Evolutionary conservation across 306 rosid species (phyloP).

Genomic region (Glycine tomentella): DNA sequence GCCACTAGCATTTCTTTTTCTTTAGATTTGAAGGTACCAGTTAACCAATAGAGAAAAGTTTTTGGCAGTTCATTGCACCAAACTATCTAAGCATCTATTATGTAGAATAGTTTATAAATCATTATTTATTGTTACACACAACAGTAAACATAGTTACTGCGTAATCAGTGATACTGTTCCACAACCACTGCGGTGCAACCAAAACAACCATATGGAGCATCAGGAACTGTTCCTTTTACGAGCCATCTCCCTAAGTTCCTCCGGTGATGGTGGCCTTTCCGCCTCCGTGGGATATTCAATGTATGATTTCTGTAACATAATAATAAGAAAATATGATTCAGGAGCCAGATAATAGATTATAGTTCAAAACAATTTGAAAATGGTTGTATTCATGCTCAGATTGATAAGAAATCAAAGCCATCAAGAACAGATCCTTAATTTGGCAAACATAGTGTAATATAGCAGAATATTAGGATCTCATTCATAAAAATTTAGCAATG

Average conservation of each 20-base stretch:
- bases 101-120: neutral
- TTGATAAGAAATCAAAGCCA: neutral
- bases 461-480: neutral
- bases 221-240: slow-evolving; percentile 64
- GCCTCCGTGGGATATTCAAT: slow-evolving; percentile 78
- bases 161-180: slow-evolving; percentile 26
- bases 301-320: slow-evolving; percentile 62
- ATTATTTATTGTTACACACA: slow-evolving; percentile 14
- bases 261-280: slow-evolving; percentile 83
- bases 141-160: slow-evolving; percentile 15
- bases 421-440: neutral
- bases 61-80: too few species aligned
- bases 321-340: slow-evolving; percentile 18
- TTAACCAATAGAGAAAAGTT: too few species aligned
- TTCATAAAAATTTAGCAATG: neutral
- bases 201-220: slow-evolving; percentile 28
- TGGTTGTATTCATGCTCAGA: neutral
- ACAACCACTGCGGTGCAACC: neutral
- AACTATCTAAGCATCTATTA: too few species aligned
- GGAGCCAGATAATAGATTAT: neutral
- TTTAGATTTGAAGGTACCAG: too few species aligned
- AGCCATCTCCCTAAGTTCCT: slow-evolving; percentile 78
- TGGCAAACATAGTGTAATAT: neutral
- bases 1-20: too few species aligned
- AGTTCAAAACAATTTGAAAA: neutral